Evolutionary conservation across 2,329 filamentous ascomycete species (phyloP), one percentile per base, ranked within the genome.

Genomic region (Lasiodiplodia citricola): DNA sequence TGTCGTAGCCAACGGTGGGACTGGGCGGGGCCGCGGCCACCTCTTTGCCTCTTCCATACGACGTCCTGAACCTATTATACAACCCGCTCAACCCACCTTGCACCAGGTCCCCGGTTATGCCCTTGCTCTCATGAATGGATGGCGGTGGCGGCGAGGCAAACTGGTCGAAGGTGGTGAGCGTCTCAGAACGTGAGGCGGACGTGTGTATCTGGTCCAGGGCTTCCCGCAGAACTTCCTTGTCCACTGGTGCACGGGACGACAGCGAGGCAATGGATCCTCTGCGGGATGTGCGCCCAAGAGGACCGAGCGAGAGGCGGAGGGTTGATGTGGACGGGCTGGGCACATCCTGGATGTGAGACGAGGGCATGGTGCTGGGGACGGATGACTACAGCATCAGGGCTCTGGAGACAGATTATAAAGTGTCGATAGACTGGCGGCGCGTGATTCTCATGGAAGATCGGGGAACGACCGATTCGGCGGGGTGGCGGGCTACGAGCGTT

Each of bases 121-220:
- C 87, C 77, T 93, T 93, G 69, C 84, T 88, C 74, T 97, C 93
- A 28, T 85, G 80, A 16, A 83, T 81, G 1, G 86, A 83, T 1
- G 87, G 82, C 1, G 87, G 84, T 0, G 92, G 90, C 5, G 90
- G 90, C 0, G 91, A 87, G 0, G 91, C 92, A 75, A 97, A 94
- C 76, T 97, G 94, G 80, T 96, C 96, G 81, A 98, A 98, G 10
- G 94, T 96, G 2, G 95, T 98, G 58, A 98, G 85, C 41, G 90
- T 88, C 71, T 92, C 91, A 41, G 92, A 92, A 77, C 92, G 92
- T 75, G 92, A 96, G n/a, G 94, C 94, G 6, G 92, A 90, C 63
- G 86, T 93, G 80, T 97, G 95, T 73, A 97, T 97, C 74, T 92
- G 90, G 80, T 97, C 92, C 70, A 97, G 88, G 54, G 77, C 69